phyloP scores from a whole-genome alignment of 2,329 filamentous ascomycete genomes.

The Fusarium continuum region DNA sequence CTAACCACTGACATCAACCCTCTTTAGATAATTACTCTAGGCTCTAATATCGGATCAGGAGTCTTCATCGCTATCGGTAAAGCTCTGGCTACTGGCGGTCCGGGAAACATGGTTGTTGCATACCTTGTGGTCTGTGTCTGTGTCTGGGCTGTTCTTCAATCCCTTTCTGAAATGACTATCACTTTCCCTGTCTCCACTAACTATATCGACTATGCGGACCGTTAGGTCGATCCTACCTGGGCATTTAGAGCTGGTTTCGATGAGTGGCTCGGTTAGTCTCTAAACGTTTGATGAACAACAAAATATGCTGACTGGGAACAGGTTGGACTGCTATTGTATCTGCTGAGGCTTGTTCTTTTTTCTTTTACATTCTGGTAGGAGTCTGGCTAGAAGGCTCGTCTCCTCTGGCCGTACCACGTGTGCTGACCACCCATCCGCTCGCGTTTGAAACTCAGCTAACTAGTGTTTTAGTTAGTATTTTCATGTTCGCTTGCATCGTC shows the following conservation, averaged over 20 bases:
- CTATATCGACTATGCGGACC: slow-evolving; percentile 33
- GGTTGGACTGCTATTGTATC: slow-evolving; percentile 33
- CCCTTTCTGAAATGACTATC: slow-evolving; percentile 33
- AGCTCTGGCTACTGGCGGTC: slow-evolving; percentile 29
- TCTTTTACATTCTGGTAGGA: slow-evolving; percentile 24
- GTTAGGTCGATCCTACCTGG: slow-evolving; percentile 29
- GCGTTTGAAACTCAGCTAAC: neutral
- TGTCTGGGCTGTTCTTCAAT: slow-evolving; percentile 32
- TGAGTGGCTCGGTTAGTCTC: slow-evolving; percentile 31
- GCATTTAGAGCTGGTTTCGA: slow-evolving; percentile 36
- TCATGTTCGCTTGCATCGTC: slow-evolving; percentile 22
- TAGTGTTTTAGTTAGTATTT: neutral
- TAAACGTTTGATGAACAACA: neutral
- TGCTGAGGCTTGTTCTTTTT: slow-evolving; percentile 31
- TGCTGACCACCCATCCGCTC: neutral
- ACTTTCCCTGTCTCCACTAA: slow-evolving; percentile 31
- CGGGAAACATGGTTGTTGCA: slow-evolving; percentile 30
- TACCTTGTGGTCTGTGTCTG: slow-evolving; percentile 31
- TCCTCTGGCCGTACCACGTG: slow-evolving; percentile 18
- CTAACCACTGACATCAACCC: neutral
- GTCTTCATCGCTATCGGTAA: slow-evolving; percentile 32
- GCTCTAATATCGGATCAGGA: slow-evolving; percentile 33
- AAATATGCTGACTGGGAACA: neutral
- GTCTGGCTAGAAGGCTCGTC: slow-evolving; percentile 20
- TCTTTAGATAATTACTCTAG: slow-evolving; percentile 26